Evolutionary conservation across 345 rosid species (phyloP).

Genomic region (Camelina laxa): DNA sequence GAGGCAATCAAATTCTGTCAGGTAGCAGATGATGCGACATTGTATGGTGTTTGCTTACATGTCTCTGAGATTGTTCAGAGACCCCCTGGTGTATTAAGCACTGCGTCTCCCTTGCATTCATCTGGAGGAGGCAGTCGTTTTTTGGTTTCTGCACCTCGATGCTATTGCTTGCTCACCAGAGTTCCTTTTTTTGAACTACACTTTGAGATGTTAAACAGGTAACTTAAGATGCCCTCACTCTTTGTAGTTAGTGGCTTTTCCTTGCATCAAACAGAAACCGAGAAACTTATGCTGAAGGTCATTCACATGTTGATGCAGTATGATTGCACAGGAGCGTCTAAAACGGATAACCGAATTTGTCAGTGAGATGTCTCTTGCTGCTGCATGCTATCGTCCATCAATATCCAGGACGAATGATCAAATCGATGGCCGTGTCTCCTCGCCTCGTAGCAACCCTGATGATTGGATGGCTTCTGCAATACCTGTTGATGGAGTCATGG

Average conservation of each 20-base stretch:
- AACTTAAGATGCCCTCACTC: constrained; percentile 33
- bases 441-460: constrained; percentile 47
- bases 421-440: constrained; percentile 46
- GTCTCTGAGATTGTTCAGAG: constrained; percentile 93
- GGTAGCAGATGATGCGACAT: constrained; percentile 92
- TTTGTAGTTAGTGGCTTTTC: constrained; percentile 24
- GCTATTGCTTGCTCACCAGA: constrained; percentile 92
- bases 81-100: constrained; percentile 76
- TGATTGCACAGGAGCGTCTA: constrained; percentile 96
- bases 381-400: constrained; percentile 54
- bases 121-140: constrained; percentile 68
- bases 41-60: constrained; percentile 94
- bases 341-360: constrained; percentile 86
- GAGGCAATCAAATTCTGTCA: constrained; percentile 43
- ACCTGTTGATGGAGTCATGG: constrained; percentile 71
- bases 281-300: constrained; percentile 24
- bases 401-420: constrained; percentile 49
- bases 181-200: constrained; percentile 96
- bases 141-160: constrained; percentile 97
- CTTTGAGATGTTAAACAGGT: constrained; percentile 98
- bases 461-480: constrained; percentile 89
- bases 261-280: constrained; percentile 29
- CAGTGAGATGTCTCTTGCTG: constrained; percentile 72
- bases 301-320: constrained; percentile 67
- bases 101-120: constrained; percentile 58